phyloP scores from a whole-genome alignment of 768 basidiomycete species.

The Megacollybia marginata region DNA sequence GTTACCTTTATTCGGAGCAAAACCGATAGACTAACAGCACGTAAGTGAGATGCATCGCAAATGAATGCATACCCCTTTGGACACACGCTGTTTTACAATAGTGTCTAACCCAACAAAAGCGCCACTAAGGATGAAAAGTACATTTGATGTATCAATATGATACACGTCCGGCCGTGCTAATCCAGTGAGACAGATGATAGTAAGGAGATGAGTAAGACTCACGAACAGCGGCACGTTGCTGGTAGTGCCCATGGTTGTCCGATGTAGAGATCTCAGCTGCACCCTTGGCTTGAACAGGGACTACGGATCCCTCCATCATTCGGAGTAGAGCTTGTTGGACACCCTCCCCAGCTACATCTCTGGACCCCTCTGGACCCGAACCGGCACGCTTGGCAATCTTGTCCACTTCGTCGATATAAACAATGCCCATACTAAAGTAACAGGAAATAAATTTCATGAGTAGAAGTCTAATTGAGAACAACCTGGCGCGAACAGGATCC shows the following conservation, averaged over 20 bases:
- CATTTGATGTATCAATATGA: slow-evolving; percentile 81
- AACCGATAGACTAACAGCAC: slow-evolving; percentile 77
- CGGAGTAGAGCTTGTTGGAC: slow-evolving; percentile 90
- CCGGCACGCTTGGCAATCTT: slow-evolving; percentile 73
- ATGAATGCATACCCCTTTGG: slow-evolving; percentile 65
- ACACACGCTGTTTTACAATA: slow-evolving; percentile 70
- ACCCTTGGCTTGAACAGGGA: slow-evolving; percentile 76
- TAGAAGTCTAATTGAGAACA: slow-evolving; percentile 3
- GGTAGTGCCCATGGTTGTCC: slow-evolving; percentile 37
- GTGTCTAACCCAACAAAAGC: slow-evolving; percentile 91
- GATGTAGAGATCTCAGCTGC: slow-evolving; percentile 37
- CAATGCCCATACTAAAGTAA: slow-evolving; percentile 75
- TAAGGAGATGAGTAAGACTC: slow-evolving; percentile 8
- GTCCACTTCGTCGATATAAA: slow-evolving; percentile 95
- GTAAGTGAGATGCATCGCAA: neutral
- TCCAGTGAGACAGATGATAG: slow-evolving; percentile 2
- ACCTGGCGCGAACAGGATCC: slow-evolving; percentile 85
- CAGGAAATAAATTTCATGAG: neutral
- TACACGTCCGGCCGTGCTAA: slow-evolving; percentile 57
- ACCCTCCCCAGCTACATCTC: slow-evolving; percentile 93
- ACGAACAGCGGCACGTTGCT: slow-evolving; percentile 34
- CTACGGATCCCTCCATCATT: slow-evolving; percentile 88
- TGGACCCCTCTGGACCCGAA: slow-evolving; percentile 57
- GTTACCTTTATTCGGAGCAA: slow-evolving; percentile 42
- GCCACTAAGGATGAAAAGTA: slow-evolving; percentile 92